A percentile compares a stretch with the other conserved stretches of the same genome.
These are phyloP conservation scores for Epichloe hybrida DNA, from an alignment of 2,329 filamentous ascomycete species.

Conservation along the genomic window DNA sequence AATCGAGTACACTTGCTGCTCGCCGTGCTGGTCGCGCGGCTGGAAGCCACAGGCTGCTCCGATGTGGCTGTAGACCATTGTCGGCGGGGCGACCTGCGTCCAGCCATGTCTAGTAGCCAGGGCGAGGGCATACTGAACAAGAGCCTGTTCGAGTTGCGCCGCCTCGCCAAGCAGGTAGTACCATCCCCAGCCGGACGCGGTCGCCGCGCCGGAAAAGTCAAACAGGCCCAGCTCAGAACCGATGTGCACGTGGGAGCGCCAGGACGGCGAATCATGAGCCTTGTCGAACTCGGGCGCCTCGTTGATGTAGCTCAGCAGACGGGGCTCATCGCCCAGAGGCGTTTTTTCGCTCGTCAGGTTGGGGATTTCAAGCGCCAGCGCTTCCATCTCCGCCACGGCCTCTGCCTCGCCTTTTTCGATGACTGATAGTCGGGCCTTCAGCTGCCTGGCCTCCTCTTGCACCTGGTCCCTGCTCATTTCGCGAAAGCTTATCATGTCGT, in stretches of 20 bases:
- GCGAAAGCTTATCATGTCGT: constrained; percentile 22
- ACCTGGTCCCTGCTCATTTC: constrained; percentile 35
- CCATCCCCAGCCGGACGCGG: constrained; percentile 91
- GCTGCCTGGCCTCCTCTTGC: constrained; percentile 45
- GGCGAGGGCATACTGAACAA: constrained; percentile 72
- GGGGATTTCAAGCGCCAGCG: constrained; percentile 64
- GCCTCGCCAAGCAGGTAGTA: constrained; percentile 91
- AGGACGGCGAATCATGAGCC: constrained; percentile 24
- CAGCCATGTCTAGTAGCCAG: constrained; percentile 63
- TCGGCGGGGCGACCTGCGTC: constrained; percentile 71
- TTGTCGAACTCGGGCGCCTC: constrained; percentile 36
- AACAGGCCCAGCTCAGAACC: constrained; percentile 77
- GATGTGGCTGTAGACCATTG: constrained; percentile 83
- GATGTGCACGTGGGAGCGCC: constrained; percentile 73
- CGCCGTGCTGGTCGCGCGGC: constrained; percentile 76
- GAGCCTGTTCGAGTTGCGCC: constrained; percentile 85
- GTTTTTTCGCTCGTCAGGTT: constrained; percentile 72
- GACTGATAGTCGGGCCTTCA: constrained; percentile 48
- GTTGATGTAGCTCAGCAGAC: constrained; percentile 67
- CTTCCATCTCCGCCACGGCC: constrained; percentile 52
- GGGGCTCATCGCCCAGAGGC: constrained; percentile 53
- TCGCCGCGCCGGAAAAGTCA: constrained; percentile 71
- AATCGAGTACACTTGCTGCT: constrained; percentile 82
- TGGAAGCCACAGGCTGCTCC: constrained; percentile 87
- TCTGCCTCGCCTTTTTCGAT: constrained; percentile 50